A percentile compares a stretch with the other conserved stretches of the same genome.
These are phyloP conservation scores for Drechslerella coelobrocha DNA, from an alignment of 2,329 filamentous ascomycete genomes.

Conservation along the genomic window DNA sequence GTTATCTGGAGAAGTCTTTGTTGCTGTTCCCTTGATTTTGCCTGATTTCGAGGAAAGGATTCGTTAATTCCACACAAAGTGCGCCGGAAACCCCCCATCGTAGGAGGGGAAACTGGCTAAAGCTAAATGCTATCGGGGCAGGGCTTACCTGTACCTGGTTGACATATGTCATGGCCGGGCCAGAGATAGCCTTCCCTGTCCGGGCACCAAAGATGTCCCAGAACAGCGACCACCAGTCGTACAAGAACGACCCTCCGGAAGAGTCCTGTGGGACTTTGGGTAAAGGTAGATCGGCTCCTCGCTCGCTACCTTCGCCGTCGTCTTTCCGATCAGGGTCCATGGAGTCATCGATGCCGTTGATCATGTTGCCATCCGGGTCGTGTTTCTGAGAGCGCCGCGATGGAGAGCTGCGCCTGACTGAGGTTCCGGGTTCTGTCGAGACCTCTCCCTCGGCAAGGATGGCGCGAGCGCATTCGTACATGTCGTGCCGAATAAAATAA, in stretches of 20 bases:
- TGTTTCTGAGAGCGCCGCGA: conserved; percentile 55
- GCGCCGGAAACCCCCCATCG: neutral
- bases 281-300: conserved; percentile 73
- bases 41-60: conserved; percentile 13
- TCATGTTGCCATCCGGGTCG: conserved; percentile 65
- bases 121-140: neutral
- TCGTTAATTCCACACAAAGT: conserved; percentile 53
- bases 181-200: conserved; percentile 69
- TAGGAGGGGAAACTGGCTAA: neutral
- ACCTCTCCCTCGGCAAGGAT: conserved; percentile 64
- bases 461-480: conserved; percentile 81
- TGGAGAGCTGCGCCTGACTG: conserved; percentile 52
- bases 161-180: conserved; percentile 71
- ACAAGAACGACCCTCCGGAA: conserved; percentile 81
- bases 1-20: conserved; percentile 76
- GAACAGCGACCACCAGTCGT: conserved; percentile 96
- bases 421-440: conserved; percentile 49
- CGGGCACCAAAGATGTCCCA: conserved; percentile 94
- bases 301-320: conserved; percentile 67
- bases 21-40: conserved; percentile 75
- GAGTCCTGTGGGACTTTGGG: conserved; percentile 71
- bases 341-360: conserved; percentile 74
- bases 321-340: conserved; percentile 80
- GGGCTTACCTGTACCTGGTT: conserved; percentile 78
- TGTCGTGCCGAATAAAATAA: conserved; percentile 83